Base-by-base conservation (phyloP, 768 basidiomycete genomes). In the Pleurotus platypus region DNA sequence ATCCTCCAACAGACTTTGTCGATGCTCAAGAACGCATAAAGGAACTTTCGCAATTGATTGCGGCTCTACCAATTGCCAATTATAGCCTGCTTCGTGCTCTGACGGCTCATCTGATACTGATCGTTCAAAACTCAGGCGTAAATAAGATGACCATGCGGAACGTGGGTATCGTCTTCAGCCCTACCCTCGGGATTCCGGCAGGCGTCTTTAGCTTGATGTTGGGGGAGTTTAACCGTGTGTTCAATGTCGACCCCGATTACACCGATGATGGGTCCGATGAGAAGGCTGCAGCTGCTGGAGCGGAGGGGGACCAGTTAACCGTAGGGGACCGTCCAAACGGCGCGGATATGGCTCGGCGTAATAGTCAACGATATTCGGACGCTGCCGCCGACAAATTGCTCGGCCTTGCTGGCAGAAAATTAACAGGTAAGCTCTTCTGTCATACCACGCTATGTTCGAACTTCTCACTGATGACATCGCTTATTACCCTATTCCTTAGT, bases 141-240 rank as follows among this genome's bases (percentile, higher is more conserved):
- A 97, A 97, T 84, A 98, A 95, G 78, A 99, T 99, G 97, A 95
- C 90, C 42, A 88, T 98, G 84, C 86, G 96, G 46, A 99, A 99
- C 69, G 93, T 99, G 24, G 95, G 96, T 15, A 98, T 99, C 59
- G 96, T 98, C 20, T 98, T 98, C 74, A 95, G 94, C 62, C 97
- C 97, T 2, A 98, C 97, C 0, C 78, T 99, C 11, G 94, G 94
- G 45, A 97, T 99, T 63, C 96, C 96, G n/a, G 96, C 96, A 2
- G 93, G 93, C 5, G 91, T 98, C 43, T 95, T 98, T 72, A 94
- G 92, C 66, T 74, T 97, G 61, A 92, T 98, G 86, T 82, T 98
- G 27, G 87, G 85, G 57, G 92, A 97, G 68, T 98, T 95, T 74
- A 92, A 92, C 63, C 83, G 86, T 13, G 94, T 96, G 18, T 97